Conservation (phyloP, 2,329 filamentous ascomycete species). For the Ophiosphaerella narmari region DNA sequence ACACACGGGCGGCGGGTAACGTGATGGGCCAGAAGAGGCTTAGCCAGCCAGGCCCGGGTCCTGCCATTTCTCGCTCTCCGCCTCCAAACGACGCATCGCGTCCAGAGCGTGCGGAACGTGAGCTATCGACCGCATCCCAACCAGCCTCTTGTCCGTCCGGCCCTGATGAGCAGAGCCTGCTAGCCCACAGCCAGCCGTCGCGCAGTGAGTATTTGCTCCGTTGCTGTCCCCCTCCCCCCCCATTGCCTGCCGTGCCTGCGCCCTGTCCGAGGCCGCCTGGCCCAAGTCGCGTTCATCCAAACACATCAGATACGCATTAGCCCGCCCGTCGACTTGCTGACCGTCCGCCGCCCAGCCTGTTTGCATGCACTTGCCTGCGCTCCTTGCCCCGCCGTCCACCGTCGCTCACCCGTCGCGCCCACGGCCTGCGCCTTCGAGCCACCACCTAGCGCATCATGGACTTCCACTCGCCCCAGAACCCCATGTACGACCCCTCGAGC, state of each 20-base stretch:
- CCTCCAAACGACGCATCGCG: constrained; percentile 37
- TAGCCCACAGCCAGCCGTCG: constrained; percentile 30
- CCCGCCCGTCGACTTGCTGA: constrained; percentile 22
- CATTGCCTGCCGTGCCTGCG: constrained; percentile 18
- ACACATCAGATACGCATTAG: constrained; percentile 24
- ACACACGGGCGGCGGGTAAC: constrained; percentile 7
- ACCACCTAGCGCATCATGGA: constrained; percentile 36
- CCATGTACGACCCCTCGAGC: constrained; percentile 43
- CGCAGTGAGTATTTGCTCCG: constrained; percentile 26
- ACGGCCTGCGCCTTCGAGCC: neutral
- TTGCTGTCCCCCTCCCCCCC: constrained; percentile 12
- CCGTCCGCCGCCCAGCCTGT: constrained; percentile 27
- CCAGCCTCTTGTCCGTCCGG: constrained; percentile 27
- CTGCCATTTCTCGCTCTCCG: neutral
- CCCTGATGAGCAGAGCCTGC: constrained; percentile 33
- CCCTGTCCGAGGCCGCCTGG: constrained; percentile 17
- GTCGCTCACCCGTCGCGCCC: constrained; percentile 11
- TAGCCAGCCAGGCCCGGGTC: constrained; percentile 7
- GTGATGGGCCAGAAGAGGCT: constrained; percentile 20
- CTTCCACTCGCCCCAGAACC: constrained; percentile 44
- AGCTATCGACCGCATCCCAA: constrained; percentile 36
- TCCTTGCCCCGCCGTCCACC: constrained; percentile 14
- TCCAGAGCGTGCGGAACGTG: constrained; percentile 41
- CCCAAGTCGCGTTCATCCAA: constrained; percentile 31
- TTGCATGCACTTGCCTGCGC: constrained; percentile 31